Evolutionary conservation across 108 stramenopile genomes (phyloP).

Genomic region (Licmophora abbreviata): DNA sequence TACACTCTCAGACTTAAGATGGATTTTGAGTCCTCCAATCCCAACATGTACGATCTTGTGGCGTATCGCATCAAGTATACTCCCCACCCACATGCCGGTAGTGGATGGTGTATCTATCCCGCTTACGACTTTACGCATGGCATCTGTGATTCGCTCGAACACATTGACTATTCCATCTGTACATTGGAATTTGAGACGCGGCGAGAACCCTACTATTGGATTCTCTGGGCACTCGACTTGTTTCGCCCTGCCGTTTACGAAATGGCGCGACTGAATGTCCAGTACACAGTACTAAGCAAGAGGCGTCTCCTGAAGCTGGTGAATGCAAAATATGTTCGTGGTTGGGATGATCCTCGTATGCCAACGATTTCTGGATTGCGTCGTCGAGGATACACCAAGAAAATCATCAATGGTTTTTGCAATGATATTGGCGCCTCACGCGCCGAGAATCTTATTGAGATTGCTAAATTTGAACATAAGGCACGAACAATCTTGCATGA

Average conservation of each 20-base stretch:
- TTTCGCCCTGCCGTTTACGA: constrained; percentile 93
- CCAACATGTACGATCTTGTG: constrained; percentile 94
- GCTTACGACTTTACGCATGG: constrained; percentile 98
- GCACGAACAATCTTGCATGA: constrained; percentile 50
- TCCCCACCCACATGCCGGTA: constrained; percentile 93
- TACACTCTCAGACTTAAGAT: constrained; percentile 96
- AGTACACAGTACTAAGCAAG: constrained; percentile 92
- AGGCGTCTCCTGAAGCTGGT: constrained; percentile 82
- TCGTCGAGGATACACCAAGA: constrained; percentile 91
- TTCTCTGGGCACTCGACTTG: constrained; percentile 92
- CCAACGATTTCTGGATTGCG: constrained; percentile 85
- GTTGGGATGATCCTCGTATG: constrained; percentile 88
- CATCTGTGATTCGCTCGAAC: constrained; percentile 93
- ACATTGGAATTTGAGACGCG: constrained; percentile 98
- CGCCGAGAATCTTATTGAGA: constrained; percentile 86
- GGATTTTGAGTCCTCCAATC: constrained; percentile 93
- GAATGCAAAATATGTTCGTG: constrained; percentile 64
- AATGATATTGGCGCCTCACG: constrained; percentile 93
- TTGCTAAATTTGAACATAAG: constrained; percentile 69
- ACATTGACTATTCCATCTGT: constrained; percentile 98
- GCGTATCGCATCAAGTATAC: constrained; percentile 95
- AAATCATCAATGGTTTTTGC: constrained; percentile 93
- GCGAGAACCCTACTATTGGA: constrained; percentile 98
- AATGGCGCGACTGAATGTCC: constrained; percentile 88
- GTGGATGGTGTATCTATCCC: constrained; percentile 98